A percentile compares a stretch with the other conserved stretches of the same genome.
phyloP scores from a whole-genome alignment of 306 rosid species.

The Cicer yamashitae region DNA sequence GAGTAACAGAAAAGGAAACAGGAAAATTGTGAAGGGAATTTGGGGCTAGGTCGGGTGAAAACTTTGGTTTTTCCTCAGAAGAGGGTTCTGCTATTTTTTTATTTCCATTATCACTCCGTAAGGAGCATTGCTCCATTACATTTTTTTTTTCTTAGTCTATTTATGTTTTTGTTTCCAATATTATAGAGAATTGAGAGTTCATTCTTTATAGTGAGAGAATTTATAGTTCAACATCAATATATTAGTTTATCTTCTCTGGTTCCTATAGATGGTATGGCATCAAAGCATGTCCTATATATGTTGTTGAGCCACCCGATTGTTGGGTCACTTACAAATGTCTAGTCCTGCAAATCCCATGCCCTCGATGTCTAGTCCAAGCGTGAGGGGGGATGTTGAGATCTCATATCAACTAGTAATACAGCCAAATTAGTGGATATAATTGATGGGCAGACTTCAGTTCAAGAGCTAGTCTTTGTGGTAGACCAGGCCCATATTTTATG shows the following conservation, averaged over 20 bases:
- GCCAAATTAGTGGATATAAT: not conserved
- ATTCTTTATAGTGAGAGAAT: not conserved
- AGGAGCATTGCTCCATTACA: slow-evolving; percentile 5
- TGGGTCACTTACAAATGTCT: not conserved
- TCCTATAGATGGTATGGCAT: not conserved
- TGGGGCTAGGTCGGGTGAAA: not conserved
- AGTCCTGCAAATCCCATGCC: not conserved
- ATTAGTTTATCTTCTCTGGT: not conserved
- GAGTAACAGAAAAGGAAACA: not conserved
- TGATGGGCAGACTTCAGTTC: not conserved
- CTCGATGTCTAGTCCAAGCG: not conserved
- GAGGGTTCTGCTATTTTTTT: not conserved
- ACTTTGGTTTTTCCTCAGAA: not conserved
- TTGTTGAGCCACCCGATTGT: not conserved
- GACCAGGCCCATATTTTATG: not conserved
- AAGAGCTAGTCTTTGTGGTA: not conserved
- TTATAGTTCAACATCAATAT: not conserved
- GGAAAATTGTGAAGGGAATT: not conserved
- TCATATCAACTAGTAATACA: not conserved
- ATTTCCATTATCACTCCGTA: not conserved
- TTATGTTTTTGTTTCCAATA: not conserved
- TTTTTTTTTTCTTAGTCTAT: not conserved
- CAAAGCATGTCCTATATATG: not conserved
- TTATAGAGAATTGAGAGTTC: slow-evolving; percentile 2
- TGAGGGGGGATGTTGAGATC: not conserved